Base-by-base conservation (phyloP, 192 early-diverging fungal genomes). In the Backusella circina region DNA sequence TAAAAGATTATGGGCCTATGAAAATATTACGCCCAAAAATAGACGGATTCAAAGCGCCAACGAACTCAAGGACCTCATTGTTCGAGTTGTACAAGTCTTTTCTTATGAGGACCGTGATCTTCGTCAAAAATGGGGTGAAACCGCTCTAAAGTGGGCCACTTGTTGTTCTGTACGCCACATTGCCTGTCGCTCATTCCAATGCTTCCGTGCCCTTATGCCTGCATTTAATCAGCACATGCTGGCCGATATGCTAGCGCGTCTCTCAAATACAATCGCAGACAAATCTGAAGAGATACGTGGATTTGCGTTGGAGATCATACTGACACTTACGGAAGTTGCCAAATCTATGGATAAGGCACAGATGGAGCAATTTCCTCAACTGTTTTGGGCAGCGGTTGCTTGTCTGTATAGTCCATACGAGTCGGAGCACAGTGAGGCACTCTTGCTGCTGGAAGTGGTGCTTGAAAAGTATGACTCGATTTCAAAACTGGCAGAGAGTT, bases 181-280 rank as follows among this genome's bases (percentile, higher is more conserved):
- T n/a, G 96, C 95, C 10, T 94, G 93, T 74, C 83, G 94, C 13
- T 95, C 94, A 0, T 91, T 97, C 72, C 94, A 96, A 73, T 91
- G 93, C 67, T 92, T 95, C 71, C 86, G 93, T 21, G 86, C 85
- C 1, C 68, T 97, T 7, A 86, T 85, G 74, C 93, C 95, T 10
- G 82, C 82, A 2, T 91, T 94, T 47, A 93, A 87, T 69, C 86
- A 89, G 50, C 83, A 86, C 65, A 94, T 95, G 88, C 75, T 96
- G 30, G 90, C 91, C 0, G 93, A 95, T 50, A 86, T 96, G 79
- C 76, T 96, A 4, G 84, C 88, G 32, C 87, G 93, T 35, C 74
- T 96, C 5, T 92, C 93, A 0, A 91, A 90, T 69, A 93, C 93
- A 3, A 86, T 95, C 54, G 90, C 90, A 2, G 95, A 95, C 74